Evolutionary conservation across 192 early-diverging fungal species (phyloP), one percentile per base, ranked within the genome.

Genomic region (Coemansia sp.): DNA sequence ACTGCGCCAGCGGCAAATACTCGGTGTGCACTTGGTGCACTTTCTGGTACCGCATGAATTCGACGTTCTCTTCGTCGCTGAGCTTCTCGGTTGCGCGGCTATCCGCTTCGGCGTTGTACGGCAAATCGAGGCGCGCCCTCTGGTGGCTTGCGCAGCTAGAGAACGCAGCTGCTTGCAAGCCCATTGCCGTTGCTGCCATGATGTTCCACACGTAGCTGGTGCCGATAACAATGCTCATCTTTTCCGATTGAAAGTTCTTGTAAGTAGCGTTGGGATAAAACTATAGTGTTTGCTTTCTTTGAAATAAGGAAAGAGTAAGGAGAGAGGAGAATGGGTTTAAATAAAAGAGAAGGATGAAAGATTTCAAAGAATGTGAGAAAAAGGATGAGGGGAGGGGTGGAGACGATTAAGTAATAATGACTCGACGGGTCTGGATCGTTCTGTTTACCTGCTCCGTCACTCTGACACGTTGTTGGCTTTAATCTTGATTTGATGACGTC

Each of bases 141-240:
- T 82, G 79, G 4, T 66, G 41, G 45, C 69, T 73, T 9, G 79
- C 79, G 39, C 79, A 82, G 2, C 79, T 70, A 0, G 74, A 63
- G 38, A 82, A 76, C 34, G 73, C 70, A 0, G 74, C 79, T 6
- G 79, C 63, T 41, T 82, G 79, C 43, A 82, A 65, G 2, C 74
- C 74, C 79, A 82, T 76, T 52, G 75, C 79, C 4, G 79, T 76
- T 5, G 79, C 79, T 12, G 79, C 57, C 16, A 81, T 73, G 39
- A 81, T 76, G 67, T 81, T 81, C 78, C 78, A 81, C 21, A 81
- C 78, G 61, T 81, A 81, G 71, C 70, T 73, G 67, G 78, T 81
- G 16, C 78, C 78, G 20, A 81, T 81, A 45, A 81, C 78, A 26
- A 81, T 76, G 62, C 73, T 76, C 78, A 81, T 81, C 24, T 16